Base-by-base conservation (phyloP, 176 grass and related monocot species). In the Cenchrus purpureus region DNA sequence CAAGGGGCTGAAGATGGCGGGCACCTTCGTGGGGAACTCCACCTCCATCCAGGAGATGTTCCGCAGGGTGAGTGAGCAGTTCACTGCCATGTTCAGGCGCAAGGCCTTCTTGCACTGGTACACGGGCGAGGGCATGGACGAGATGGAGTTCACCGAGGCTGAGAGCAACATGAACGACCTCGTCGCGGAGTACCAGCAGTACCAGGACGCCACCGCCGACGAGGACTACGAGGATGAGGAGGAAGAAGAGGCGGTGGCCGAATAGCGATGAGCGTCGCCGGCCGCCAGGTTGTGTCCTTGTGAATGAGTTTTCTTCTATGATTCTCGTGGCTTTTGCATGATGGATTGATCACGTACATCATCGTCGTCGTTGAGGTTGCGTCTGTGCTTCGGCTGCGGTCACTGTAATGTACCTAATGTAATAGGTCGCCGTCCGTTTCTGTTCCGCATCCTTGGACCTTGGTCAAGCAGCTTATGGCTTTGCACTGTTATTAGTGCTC, bases 121-220 rank as follows among this genome's bases (percentile, higher is more conserved):
- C 90, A 97, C 94, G 0, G 92, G 94, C 0, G 94, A 94, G 82
- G 92, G 94, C 4, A 97, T 97, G 94, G 94, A 97, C 34, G 94
- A 97, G 86, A 97, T 94, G 94, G 94, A 97, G 83, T 97, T 97
- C 79, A 97, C 94, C 0, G 94, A 97, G 83, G 94, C 94, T 0
- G 94, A 97, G 88, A 97, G 94, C 86, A 97, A 97, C 87, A 97
- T 97, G 94, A 94, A 97, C 13, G 95, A 97, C 71, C 86, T 97
- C 17, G 92, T 97, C 0, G 90, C 92, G 0, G 95, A 97, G 81
- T 97, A 97, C 85, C 95, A 97, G 90, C 95, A 97, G 71, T 97
- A 97, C 86, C 95, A 97, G 84, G 95, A 97, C 8, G 95, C 95
- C 12, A 94, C 90, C 6, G 95, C 95, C 1, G 95, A 94, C 0